Evolutionary conservation across 2,329 filamentous ascomycete genomes (phyloP).

Genomic region (Chrysosporium queenslandicum): DNA sequence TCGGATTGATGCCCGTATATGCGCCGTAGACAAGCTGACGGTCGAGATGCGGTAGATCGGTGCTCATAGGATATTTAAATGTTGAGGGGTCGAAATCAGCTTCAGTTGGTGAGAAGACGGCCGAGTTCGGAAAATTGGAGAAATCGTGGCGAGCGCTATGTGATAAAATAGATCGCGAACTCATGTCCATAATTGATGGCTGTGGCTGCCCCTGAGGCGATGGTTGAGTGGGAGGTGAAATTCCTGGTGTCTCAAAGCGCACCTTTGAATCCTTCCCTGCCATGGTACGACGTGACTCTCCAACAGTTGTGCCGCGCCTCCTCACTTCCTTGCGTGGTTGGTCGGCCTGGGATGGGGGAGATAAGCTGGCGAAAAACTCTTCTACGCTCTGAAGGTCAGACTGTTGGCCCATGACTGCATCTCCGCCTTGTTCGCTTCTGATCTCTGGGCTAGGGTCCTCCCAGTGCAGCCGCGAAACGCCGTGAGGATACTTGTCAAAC

Average conservation of each 20-base stretch:
- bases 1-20: constrained; percentile 49
- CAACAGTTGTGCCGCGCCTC: constrained; percentile 21
- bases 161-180: neutral
- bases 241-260: neutral
- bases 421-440: constrained; percentile 69
- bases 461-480: constrained; percentile 74
- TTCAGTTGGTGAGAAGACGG: constrained; percentile 16
- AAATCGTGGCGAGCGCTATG: neutral
- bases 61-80: constrained; percentile 31
- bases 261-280: constrained; percentile 16
- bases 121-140: constrained; percentile 1
- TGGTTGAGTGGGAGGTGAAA: constrained; percentile 11
- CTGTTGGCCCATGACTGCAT: constrained; percentile 80
- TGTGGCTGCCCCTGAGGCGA: constrained; percentile 9
- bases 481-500: constrained; percentile 91
- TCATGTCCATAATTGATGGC: neutral
- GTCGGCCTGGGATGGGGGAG: constrained; percentile 46
- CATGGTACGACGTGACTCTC: constrained; percentile 13
- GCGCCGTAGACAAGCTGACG: constrained; percentile 66
- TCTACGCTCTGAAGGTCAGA: constrained; percentile 87
- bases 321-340: constrained; percentile 44
- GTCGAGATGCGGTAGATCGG: constrained; percentile 57
- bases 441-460: constrained; percentile 59
- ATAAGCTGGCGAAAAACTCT: constrained; percentile 79
- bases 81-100: constrained; percentile 32